Evolutionary conservation across 345 rosid species (phyloP).

Genomic region (Murraya paniculata): DNA sequence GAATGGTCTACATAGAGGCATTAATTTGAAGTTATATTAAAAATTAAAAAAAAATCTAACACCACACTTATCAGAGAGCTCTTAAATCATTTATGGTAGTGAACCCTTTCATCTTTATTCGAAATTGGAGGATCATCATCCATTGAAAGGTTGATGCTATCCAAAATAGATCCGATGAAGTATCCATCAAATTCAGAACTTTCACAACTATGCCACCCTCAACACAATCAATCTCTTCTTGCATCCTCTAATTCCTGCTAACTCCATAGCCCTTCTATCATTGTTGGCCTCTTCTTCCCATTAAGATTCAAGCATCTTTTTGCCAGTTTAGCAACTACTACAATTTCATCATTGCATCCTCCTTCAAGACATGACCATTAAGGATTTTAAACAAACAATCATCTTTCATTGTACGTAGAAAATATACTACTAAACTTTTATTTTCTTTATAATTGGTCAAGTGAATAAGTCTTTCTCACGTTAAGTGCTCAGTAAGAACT

Average conservation of each 20-base stretch:
- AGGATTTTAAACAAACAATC: neutral
- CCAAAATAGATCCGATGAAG: neutral
- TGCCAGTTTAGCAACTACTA: neutral
- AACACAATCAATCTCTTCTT: neutral
- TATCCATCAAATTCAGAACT: neutral
- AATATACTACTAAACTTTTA: neutral
- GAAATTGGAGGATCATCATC: neutral
- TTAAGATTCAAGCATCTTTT: neutral
- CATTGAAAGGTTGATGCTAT: neutral
- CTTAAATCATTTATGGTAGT: no score
- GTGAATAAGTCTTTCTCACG: neutral
- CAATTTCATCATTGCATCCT: neutral
- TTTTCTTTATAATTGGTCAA: neutral
- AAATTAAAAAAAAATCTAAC: no score
- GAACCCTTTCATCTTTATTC: neutral
- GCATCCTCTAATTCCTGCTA: neutral
- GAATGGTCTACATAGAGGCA: no score
- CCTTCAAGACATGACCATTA: neutral
- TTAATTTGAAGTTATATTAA: no score
- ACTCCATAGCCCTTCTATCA: neutral
- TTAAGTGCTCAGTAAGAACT: neutral
- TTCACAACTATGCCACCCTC: neutral
- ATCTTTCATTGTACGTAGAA: neutral
- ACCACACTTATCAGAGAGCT: no score
- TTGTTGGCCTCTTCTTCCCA: neutral